A percentile compares a stretch with the other conserved stretches of the same genome.
Conservation (phyloP, 768 basidiomycete genomes). For the Lactarius tabidus region DNA sequence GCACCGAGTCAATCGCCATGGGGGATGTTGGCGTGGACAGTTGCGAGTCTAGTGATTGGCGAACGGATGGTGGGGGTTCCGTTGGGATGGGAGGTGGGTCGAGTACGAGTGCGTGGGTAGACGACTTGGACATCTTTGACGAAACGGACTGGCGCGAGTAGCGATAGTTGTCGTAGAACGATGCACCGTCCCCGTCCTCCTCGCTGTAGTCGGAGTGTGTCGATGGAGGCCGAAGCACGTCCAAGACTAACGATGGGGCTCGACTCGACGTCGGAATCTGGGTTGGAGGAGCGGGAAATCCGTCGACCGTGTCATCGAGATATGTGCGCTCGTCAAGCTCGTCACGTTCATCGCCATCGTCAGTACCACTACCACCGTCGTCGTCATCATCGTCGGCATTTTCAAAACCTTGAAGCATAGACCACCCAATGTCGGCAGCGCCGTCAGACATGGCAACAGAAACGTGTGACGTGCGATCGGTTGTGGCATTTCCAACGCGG, state of each 20-base stretch:
- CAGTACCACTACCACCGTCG: conserved; percentile 20
- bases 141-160: conserved; percentile 61
- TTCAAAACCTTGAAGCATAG: conserved; percentile 52
- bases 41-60: conserved; percentile 17
- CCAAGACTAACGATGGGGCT: not conserved
- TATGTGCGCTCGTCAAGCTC: conserved; percentile 15
- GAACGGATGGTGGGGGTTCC: conserved; percentile 22
- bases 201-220: conserved; percentile 31
- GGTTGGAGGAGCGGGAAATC: conserved; percentile 22
- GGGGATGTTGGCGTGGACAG: not conserved
- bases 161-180: conserved; percentile 76
- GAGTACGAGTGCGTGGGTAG: conserved; percentile 29
- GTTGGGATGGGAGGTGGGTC: conserved; percentile 33
- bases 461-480: conserved; percentile 27
- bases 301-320: conserved; percentile 25
- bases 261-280: conserved; percentile 18
- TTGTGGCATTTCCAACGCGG: not conserved
- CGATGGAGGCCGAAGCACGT: conserved; percentile 7
- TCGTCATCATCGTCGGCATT: conserved; percentile 31
- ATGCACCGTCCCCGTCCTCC: conserved; percentile 62
- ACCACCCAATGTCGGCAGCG: conserved; percentile 64
- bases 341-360: conserved; percentile 24
- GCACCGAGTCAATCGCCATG: not conserved
- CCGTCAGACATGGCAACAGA: conserved; percentile 50
- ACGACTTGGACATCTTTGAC: conserved; percentile 39